Evolutionary conservation across 2,329 filamentous ascomycete species (phyloP).

Genomic region (Delphinella strobiligena): DNA sequence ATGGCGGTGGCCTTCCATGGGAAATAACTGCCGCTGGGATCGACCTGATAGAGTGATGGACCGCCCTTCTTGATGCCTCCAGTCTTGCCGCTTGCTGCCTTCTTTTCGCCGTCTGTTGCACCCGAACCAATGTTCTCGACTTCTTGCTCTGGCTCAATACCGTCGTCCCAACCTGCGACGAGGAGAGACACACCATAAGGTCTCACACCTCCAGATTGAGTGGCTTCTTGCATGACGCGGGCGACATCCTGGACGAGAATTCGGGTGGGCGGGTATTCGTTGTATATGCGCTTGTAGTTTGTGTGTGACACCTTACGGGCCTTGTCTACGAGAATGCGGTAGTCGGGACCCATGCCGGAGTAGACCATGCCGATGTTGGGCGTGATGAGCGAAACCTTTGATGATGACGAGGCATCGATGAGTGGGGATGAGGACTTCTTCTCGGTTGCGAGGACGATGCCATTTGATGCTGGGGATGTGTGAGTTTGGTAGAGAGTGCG

Average conservation of each 20-base stretch:
- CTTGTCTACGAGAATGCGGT: conserved; percentile 93
- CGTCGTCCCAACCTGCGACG: conserved; percentile 96
- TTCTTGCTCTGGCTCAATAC: conserved; percentile 73
- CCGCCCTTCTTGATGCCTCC: conserved; percentile 92
- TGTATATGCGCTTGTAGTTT: conserved; percentile 99
- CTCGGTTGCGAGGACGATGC: conserved; percentile 95
- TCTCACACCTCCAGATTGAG: conserved; percentile 91
- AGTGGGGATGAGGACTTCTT: conserved; percentile 98
- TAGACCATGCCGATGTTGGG: conserved; percentile 99
- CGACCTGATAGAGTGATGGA: conserved; percentile 95
- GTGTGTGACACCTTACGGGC: conserved; percentile 97
- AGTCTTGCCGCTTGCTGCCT: conserved; percentile 73
- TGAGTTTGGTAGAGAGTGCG: no score
- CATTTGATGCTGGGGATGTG: conserved; percentile 89
- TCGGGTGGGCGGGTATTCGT: conserved; percentile 98
- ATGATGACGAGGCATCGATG: conserved; percentile 86
- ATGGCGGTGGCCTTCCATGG: conserved; percentile 99
- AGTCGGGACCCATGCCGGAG: conserved; percentile 97
- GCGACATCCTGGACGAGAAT: conserved; percentile 99
- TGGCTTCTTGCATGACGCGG: conserved; percentile 96
- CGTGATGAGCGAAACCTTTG: conserved; percentile 95
- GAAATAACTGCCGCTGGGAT: conserved; percentile 97
- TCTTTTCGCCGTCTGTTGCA: conserved; percentile 46
- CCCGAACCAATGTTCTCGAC: conserved; percentile 29
- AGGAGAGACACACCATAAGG: conserved; percentile 94